These are phyloP conservation scores for Nigrospora osmanthi DNA, from an alignment of 2,329 filamentous ascomycete genomes.

Conservation along the genomic window DNA sequence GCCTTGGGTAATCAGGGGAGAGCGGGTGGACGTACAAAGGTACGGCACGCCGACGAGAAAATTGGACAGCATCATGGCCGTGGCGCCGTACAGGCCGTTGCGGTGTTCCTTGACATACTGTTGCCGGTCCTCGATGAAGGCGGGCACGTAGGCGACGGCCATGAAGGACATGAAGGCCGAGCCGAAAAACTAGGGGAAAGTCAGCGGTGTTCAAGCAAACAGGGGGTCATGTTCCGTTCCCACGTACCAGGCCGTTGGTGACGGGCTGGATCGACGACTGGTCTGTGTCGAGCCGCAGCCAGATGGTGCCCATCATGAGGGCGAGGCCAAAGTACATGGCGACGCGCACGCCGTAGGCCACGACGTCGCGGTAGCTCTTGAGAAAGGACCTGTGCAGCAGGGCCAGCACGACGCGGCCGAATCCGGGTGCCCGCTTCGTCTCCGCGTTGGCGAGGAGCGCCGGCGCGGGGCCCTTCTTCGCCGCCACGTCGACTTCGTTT, in stretches of 20 bases:
- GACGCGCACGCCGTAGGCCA: slow-evolving; percentile 76
- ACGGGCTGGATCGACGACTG: slow-evolving; percentile 74
- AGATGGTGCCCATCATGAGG: slow-evolving; percentile 84
- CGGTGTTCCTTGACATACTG: slow-evolving; percentile 70
- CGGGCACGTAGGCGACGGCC: slow-evolving; percentile 78
- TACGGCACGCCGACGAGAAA: slow-evolving; percentile 78
- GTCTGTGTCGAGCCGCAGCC: slow-evolving; percentile 60
- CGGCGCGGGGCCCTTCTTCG: slow-evolving; percentile 9
- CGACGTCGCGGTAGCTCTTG: slow-evolving; percentile 76
- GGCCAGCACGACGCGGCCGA: slow-evolving; percentile 46
- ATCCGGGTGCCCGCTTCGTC: slow-evolving; percentile 27
- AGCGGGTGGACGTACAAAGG: slow-evolving; percentile 41
- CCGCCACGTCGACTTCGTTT: slow-evolving; percentile 12
- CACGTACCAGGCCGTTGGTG: slow-evolving; percentile 64
- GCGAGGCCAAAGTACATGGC: slow-evolving; percentile 72
- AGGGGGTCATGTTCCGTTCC: too few species aligned
- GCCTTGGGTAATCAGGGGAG: not conserved
- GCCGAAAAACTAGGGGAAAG: slow-evolving; percentile 48
- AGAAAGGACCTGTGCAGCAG: slow-evolving; percentile 73
- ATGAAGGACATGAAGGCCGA: slow-evolving; percentile 73
- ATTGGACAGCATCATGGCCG: slow-evolving; percentile 68
- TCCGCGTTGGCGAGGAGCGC: not conserved
- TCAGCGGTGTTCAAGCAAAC: not conserved
- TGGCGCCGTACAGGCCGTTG: slow-evolving; percentile 73
- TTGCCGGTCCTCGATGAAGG: slow-evolving; percentile 70